These are phyloP conservation scores for Candida saitoana DNA, from an alignment of 805 yeast species.

Conservation along the genomic window DNA sequence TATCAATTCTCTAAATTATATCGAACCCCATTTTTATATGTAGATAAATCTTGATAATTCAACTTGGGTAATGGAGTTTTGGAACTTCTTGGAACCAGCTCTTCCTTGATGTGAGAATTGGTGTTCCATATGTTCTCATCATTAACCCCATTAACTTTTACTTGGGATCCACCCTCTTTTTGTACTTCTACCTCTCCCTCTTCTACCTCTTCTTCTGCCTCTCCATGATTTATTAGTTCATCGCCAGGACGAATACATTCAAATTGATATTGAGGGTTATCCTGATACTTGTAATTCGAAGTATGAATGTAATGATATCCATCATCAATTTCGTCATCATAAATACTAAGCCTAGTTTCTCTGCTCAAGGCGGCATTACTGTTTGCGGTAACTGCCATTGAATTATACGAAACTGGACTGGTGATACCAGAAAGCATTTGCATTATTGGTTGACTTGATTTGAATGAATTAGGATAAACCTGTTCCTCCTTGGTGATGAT, in stretches of 20 bases:
- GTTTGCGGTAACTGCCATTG: slow-evolving; percentile 1
- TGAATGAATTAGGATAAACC: slow-evolving; percentile 2
- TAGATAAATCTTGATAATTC: background rate
- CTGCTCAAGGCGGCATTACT: background rate
- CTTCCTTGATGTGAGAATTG: background rate
- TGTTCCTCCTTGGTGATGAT: slow-evolving; percentile 2
- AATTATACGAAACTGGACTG: slow-evolving; percentile 3
- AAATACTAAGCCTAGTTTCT: slow-evolving; percentile 1
- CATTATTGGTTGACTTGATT: background rate
- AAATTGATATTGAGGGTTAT: background rate
- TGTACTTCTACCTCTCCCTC: slow-evolving; percentile 6
- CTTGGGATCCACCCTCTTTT: slow-evolving; percentile 6
- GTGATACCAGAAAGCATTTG: background rate
- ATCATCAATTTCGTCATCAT: slow-evolving; percentile 5
- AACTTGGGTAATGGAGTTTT: background rate
- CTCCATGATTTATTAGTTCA: background rate
- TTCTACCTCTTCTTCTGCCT: background rate
- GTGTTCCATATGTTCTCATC: background rate
- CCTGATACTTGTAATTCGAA: no score
- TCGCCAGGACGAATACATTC: background rate
- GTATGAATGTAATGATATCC: slow-evolving; percentile 4
- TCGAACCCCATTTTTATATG: background rate
- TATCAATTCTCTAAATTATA: background rate
- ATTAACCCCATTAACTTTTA: slow-evolving; percentile 4
- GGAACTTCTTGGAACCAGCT: background rate